Evolutionary conservation across 768 basidiomycete genomes (phyloP), one percentile per base, ranked within the genome.

Genomic region (Lactifluus subvellereus): DNA sequence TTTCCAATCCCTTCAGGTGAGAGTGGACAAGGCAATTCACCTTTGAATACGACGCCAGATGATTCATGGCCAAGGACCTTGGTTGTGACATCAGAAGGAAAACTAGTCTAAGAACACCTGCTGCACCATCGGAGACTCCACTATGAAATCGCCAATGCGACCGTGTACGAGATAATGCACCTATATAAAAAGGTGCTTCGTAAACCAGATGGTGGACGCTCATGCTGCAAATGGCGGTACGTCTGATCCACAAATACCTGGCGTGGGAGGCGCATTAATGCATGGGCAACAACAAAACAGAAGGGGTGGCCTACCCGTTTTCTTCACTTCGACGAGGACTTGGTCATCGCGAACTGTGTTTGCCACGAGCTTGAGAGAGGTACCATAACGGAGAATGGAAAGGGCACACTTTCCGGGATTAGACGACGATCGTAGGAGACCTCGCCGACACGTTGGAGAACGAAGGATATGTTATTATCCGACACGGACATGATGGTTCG

Each of bases 21-120:
- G 50, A 38, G 18, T 37, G 27, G 7, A 4, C 42, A 43, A 4
- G 3, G 50, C 9, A 37, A 40, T 13, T 45, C 65, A 87, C 89
- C 82, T 77, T 86, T 87, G 59, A 76, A 77, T 54, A 97, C 75
- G 53, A 93, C 75, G 11, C 93, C 94, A 32, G 92, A 79, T 2
- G 92, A 93, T 77, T 98, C 96, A 71, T 98, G 96, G 20, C 96
- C 96, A 49, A 98, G 85, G 54, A 94, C 89, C 93, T 91, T n/a
- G 37, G 5, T 22, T 27, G 42, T 18, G 38, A 45, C 40, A 53
- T 54, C 30, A 66, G 65, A 51, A 27, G 13, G 7, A 32, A 52
- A 50, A 51, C 60, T 33, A 53, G 54, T 61, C 49, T 45, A 54
- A 6, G 9, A 60, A 45, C 47, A 27, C 20, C 6, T 62, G 2